These are phyloP conservation scores for Eutrema heterophyllum DNA, from an alignment of 345 rosid genomes.

Conservation along the genomic window DNA sequence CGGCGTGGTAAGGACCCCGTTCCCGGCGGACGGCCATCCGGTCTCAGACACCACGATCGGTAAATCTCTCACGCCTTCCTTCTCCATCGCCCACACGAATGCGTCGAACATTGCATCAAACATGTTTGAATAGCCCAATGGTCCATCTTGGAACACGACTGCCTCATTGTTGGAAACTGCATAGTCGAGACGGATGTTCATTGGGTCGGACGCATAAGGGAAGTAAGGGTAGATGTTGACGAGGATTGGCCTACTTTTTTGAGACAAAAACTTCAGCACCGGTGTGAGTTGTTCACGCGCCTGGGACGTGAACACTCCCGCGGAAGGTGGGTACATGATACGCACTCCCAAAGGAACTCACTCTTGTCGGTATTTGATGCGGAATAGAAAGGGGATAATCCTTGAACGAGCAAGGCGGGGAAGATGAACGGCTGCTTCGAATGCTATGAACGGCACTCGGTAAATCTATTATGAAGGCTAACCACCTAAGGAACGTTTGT, in stretches of 20 bases:
- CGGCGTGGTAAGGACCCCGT: constrained; percentile 16
- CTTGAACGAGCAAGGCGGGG: no score
- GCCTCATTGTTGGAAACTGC: constrained; percentile 9
- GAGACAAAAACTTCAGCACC: constrained; percentile 17
- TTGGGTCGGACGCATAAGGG: constrained; percentile 27
- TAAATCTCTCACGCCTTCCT: background rate
- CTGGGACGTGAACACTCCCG: constrained; percentile 10
- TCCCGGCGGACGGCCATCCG: constrained; percentile 44
- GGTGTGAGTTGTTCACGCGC: constrained; percentile 3
- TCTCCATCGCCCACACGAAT: constrained; percentile 32
- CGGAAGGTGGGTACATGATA: constrained; percentile 45
- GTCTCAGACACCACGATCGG: constrained; percentile 33
- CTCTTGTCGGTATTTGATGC: no score
- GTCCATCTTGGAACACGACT: constrained; percentile 29
- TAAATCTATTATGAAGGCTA: no score
- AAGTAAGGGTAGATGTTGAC: constrained; percentile 47
- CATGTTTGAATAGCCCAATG: constrained; percentile 28
- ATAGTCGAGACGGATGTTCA: constrained; percentile 22
- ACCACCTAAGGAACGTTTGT: no score
- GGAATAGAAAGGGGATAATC: no score
- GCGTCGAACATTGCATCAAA: constrained; percentile 41
- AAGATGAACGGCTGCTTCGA: no score
- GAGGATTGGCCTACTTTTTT: constrained; percentile 16
- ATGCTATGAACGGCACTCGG: no score
- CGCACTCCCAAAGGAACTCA: no score